Base-by-base conservation (phyloP, 2,329 filamentous ascomycete species). In the Sphaerulina populicola region DNA sequence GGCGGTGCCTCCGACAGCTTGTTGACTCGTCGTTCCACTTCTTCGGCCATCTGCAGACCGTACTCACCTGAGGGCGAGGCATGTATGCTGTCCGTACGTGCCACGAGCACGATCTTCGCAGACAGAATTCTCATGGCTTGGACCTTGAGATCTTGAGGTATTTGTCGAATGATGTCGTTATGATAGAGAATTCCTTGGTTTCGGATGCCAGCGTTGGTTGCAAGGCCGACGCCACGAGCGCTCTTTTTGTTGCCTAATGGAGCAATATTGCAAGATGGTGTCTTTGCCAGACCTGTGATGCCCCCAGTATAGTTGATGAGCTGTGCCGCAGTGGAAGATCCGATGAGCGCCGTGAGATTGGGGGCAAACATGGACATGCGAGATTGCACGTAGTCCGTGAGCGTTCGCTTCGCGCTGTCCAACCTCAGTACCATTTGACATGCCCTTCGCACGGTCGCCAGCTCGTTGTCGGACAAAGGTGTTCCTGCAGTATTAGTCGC, bases 351-450 rank as follows among this genome's bases (percentile, higher is more conserved):
- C 0, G 93, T 95, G 48, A 97, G 72, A 63, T 98, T 98, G 0
- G 93, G 93, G 4, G 93, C 93, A 66, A 97, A 97, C 31, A 94
- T 77, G 60, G 86, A 93, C 88, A 98, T 97, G 55, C 93, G 86
- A 33, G 91, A 96, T 70, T 96, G 88, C 12, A 98, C 93, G 64
- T 95, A 98, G 66, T 93, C 85, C 1, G 88, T 94, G 49, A 98
- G 77, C 0, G 83, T 86, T 55, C 80, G 84, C 70, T 96, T 96
- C 27, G 91, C 89, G 58, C 78, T 82, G 67, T 97, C 88, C 8
- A 98, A 81, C 35, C 83, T 79, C n/a, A 97, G 76, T 8, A 88
- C 85, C 81, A 94, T 93, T 57, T 89, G 81, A 69, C 90, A 96
- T 7, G 89, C 91, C 47, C 79, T 77, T 27, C 85, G 72, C 15